Evolutionary conservation across 2,329 filamentous ascomycete genomes (phyloP), one percentile per base, ranked within the genome.

Genomic region (Aotearoamyces nothofagi): DNA sequence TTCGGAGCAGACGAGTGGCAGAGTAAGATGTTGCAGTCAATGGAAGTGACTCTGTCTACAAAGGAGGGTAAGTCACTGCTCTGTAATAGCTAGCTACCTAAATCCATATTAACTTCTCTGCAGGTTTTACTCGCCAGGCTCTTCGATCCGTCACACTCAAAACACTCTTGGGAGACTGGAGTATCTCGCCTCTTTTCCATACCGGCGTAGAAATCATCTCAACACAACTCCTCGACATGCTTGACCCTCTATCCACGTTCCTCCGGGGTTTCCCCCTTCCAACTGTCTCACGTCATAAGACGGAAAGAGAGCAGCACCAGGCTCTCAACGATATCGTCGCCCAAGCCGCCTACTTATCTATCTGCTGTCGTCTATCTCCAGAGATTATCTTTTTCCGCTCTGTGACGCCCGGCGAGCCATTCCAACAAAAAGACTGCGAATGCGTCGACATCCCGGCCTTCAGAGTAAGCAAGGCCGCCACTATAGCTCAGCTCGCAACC

Each of bases 1-100:
- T 60, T 60, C 33, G 57, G 58, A 16, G 55, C 49, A 4, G 37
- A 35, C 2, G n/a, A 40, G 4, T 3, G n/a, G 2, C 41, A 46
- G 32, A 36, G 37, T 25, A 16, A 30, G 0, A 43, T 49, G 28
- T 39, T 61, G 13, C 33, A 42, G 19, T 22, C n/a, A 22, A n/a
- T n/a, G 8, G 19, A 22, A 22, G 8, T 22, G 19, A 8, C 8
- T 8, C n/a, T 22, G n/a, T 8, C 19, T 8, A 22, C 8, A 8
- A 8, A n/a, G 8, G 19, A 22, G n/a, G n/a, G n/a, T n/a, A n/a
- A n/a, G n/a, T n/a, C n/a, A n/a, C n/a, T n/a, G n/a, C n/a, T n/a
- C n/a, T n/a, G n/a, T n/a, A n/a, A n/a, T n/a, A n/a, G n/a, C n/a
- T n/a, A n/a, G n/a, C n/a, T n/a, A n/a, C n/a, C n/a, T n/a, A n/a